phyloP scores from a whole-genome alignment of 306 rosid species.

The Vigna unguiculata region DNA sequence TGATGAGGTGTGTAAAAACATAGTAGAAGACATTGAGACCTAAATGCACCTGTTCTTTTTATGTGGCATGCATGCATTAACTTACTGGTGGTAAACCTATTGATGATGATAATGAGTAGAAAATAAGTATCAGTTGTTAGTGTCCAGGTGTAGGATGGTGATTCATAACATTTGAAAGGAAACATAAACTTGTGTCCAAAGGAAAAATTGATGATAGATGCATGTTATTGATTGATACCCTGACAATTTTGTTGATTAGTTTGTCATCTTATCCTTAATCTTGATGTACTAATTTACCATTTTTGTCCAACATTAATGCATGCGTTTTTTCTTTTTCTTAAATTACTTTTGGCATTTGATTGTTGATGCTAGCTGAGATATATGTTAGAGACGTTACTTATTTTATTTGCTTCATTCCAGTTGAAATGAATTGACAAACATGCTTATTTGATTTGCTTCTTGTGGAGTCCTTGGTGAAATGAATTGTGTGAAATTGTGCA shows the following conservation, averaged over 20 bases:
- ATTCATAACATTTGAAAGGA: no score
- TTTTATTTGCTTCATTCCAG: background rate
- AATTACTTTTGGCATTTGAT: background rate
- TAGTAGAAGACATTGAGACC: slow-evolving; percentile 8
- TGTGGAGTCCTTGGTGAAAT: background rate
- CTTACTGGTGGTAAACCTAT: background rate
- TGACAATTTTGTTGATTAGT: slow-evolving; percentile 36
- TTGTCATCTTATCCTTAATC: slow-evolving; percentile 23
- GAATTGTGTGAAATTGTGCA: no score
- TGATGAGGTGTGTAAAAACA: slow-evolving; percentile 12
- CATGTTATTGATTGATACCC: slow-evolving; percentile 4
- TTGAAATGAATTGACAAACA: background rate
- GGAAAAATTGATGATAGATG: no score
- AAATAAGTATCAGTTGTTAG: no score
- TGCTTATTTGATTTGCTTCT: background rate
- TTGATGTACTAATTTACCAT: slow-evolving; percentile 32
- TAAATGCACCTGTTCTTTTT: slow-evolving; percentile 28
- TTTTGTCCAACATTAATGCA: slow-evolving; percentile 8
- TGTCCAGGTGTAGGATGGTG: no score
- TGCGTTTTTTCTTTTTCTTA: background rate
- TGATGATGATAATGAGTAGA: background rate
- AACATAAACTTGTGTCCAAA: no score
- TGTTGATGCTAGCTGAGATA: slow-evolving; percentile 16
- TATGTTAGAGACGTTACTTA: background rate
- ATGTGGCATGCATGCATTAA: background rate